Base-by-base conservation (phyloP, 164 flowering plant genomes). In the Houttuynia cordata region DNA sequence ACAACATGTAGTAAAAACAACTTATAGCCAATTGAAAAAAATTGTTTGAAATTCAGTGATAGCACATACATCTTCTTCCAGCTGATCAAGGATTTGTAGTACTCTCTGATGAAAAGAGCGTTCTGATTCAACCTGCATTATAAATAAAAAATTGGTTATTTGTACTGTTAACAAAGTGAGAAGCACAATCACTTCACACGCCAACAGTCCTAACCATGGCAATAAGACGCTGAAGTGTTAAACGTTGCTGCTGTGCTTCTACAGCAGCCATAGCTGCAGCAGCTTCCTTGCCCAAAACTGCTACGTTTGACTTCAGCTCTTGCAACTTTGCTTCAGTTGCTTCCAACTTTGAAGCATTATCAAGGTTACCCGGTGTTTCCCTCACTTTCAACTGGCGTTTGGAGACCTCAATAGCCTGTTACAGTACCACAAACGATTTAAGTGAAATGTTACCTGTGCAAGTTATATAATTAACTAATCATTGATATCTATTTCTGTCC, bases 251-350 rank as follows among this genome's bases (percentile, higher is more conserved):
- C 74, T 92, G 98, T 56, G 82, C 85, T 79, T 92, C 98, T 50
- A 92, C 97, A 69, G 96, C 91, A 69, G 92, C 78, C 97, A 92
- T 89, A 59, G 98, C 88, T 24, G 97, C 83, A 15, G 81, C 74
- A 69, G 98, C 98, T 79, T 92, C 98, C 78, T 87, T 92, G 56
- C 97, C 96, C 74, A 89, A 72, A 56, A 69, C 74, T 64, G 77
- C 77, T 81, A 83, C 76, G 73, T 85, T 87, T 53, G 88, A 82
- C 70, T 85, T 90, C 51, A 93, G 79, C 51, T 93, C 97, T 22
- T 80, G 87, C 66, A 90, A 86, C 75, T 83, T 86, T 41, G 76
- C 57, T 75, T 93, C 97, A 5, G 92, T 83, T 66, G 86, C 76
- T 75, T 93, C 97, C 60, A 87, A 74, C 74, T 85, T 93, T 66